Evolutionary conservation across 2,329 filamentous ascomycete species (phyloP).

Genomic region (Karstenula rhodostoma): DNA sequence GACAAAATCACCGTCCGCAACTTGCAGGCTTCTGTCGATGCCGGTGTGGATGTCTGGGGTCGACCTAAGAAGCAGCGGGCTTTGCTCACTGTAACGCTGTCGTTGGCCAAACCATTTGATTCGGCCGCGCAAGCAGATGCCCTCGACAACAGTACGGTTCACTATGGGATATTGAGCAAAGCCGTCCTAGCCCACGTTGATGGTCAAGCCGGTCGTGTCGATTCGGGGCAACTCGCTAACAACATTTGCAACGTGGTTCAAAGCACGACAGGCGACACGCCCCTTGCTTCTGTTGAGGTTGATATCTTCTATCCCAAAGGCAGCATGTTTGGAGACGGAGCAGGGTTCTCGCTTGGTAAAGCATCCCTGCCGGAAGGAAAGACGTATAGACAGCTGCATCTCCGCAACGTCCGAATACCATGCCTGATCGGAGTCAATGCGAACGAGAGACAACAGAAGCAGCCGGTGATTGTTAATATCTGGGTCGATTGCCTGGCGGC

Average conservation of each 20-base stretch:
- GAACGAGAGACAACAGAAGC: constrained; percentile 72
- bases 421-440: constrained; percentile 76
- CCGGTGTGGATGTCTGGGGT: constrained; percentile 74
- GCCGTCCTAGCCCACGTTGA: constrained; percentile 62
- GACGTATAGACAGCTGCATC: constrained; percentile 49
- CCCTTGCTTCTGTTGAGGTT: constrained; percentile 57
- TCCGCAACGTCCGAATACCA: constrained; percentile 69
- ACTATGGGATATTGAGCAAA: constrained; percentile 78
- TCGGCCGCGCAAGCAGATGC: constrained; percentile 66
- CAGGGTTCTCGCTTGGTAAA: constrained; percentile 51
- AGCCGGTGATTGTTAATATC: constrained; percentile 70
- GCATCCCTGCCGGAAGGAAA: not conserved
- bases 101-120: constrained; percentile 64
- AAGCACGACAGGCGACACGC: constrained; percentile 32
- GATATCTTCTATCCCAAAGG: constrained; percentile 71
- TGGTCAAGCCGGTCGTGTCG: not conserved
- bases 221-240: not conserved
- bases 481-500: constrained; percentile 64
- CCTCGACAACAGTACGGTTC: constrained; percentile 74
- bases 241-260: constrained; percentile 10
- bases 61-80: constrained; percentile 69
- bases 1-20: constrained; percentile 67
- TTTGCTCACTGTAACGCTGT: constrained; percentile 67
- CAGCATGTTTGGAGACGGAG: constrained; percentile 69
- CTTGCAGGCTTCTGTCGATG: constrained; percentile 64